Percentiles rank a stretch among this genome's conserved stretches.
Evolutionary conservation across 2,329 filamentous ascomycete genomes (phyloP).

Genomic region (Penicillium sp.): DNA sequence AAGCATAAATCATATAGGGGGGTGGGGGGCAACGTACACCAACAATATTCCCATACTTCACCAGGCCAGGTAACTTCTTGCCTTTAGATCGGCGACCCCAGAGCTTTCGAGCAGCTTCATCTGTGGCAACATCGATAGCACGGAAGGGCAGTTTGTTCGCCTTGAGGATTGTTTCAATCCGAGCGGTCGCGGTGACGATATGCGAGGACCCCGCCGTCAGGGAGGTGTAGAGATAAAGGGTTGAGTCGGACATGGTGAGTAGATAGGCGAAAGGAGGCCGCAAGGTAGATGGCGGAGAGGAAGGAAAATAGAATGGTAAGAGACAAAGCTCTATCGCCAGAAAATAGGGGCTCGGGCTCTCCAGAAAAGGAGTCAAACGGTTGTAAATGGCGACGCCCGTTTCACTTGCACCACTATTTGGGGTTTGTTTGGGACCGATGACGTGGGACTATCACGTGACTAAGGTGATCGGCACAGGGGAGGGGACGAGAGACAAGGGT

Average conservation of each 20-base stretch:
- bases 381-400: background rate
- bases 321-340: background rate
- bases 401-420: background rate
- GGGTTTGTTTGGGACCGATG: background rate
- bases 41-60: conserved; percentile 82
- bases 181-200: conserved; percentile 93
- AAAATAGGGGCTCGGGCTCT: background rate
- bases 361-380: background rate
- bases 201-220: conserved; percentile 93
- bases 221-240: conserved; percentile 94
- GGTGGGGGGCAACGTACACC: conserved; percentile 66
- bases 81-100: conserved; percentile 85
- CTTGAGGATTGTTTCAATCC: conserved; percentile 93
- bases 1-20: background rate
- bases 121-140: conserved; percentile 85
- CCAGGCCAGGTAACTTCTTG: conserved; percentile 84
- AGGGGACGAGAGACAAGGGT: background rate
- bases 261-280: background rate
- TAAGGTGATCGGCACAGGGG: background rate
- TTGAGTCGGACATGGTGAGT: conserved; percentile 52
- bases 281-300: background rate
- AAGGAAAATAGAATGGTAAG: background rate
- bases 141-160: conserved; percentile 94
- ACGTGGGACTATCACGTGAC: conserved; percentile 1
- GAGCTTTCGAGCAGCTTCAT: conserved; percentile 83